These are phyloP conservation scores for Setomelanomma holmii DNA, from an alignment of 2,329 filamentous ascomycete genomes.

Conservation along the genomic window DNA sequence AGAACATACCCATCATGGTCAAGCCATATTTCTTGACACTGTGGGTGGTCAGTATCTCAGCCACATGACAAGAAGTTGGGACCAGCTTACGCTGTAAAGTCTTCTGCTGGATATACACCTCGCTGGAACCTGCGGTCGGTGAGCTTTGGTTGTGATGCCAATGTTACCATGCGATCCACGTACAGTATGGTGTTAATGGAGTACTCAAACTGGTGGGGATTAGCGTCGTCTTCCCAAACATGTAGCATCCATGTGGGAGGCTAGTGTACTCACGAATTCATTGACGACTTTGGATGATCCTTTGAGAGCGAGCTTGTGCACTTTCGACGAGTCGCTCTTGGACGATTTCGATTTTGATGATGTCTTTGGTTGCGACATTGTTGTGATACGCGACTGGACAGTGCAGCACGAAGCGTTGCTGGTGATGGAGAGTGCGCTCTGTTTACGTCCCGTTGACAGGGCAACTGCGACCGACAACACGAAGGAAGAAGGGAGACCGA, in stretches of 20 bases:
- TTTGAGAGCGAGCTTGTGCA: conserved; percentile 92
- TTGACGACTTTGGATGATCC: conserved; percentile 86
- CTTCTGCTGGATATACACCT: conserved; percentile 86
- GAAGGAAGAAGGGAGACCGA: neutral
- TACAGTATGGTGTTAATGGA: conserved; percentile 97
- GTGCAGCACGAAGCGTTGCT: conserved; percentile 1
- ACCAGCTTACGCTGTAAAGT: conserved; percentile 81
- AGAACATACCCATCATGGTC: conserved; percentile 82
- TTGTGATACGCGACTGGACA: conserved; percentile 9
- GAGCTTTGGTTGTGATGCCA: conserved; percentile 8
- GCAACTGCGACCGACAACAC: conserved; percentile 22
- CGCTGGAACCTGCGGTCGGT: conserved; percentile 74
- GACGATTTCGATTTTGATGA: conserved; percentile 47
- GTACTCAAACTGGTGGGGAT: conserved; percentile 78
- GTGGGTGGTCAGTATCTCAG: conserved; percentile 28
- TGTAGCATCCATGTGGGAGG: neutral
- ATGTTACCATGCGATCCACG: conserved; percentile 33
- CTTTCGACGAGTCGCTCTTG: conserved; percentile 77
- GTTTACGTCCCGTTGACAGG: conserved; percentile 42
- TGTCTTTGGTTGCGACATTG: conserved; percentile 42
- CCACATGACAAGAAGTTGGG: neutral
- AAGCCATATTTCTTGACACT: conserved; percentile 98
- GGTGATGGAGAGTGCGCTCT: conserved; percentile 13
- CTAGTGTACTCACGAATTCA: conserved; percentile 78
- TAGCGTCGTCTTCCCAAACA: conserved; percentile 14